Evolutionary conservation across 192 early-diverging fungal species (phyloP).

Genomic region (Podila minutissima): DNA sequence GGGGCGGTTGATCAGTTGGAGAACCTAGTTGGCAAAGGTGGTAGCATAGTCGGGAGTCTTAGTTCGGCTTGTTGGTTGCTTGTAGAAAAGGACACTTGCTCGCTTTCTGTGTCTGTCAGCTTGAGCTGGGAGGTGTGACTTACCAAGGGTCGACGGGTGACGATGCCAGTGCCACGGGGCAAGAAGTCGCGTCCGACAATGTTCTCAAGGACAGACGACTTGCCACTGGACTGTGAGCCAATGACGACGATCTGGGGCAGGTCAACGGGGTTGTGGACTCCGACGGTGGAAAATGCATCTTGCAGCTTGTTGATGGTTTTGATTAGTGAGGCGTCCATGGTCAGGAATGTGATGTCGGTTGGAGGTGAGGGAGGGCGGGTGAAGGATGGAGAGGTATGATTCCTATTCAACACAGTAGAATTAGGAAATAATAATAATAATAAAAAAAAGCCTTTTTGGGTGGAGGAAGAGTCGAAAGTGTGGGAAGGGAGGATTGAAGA

Average conservation of each 20-base stretch:
- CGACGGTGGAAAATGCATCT: constrained; percentile 90
- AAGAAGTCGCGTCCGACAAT: constrained; percentile 99
- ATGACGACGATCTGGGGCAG: constrained; percentile 90
- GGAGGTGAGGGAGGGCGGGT: neutral
- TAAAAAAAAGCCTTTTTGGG: neutral
- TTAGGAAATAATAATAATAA: no score
- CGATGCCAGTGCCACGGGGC: constrained; percentile 96
- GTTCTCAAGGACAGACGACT: constrained; percentile 98
- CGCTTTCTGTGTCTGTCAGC: neutral
- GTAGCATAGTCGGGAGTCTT: neutral
- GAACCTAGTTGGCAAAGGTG: constrained; percentile 55
- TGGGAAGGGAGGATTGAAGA: neutral
- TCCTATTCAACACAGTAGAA: neutral
- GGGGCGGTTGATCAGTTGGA: constrained; percentile 97
- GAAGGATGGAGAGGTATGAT: neutral
- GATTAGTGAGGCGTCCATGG: constrained; percentile 64
- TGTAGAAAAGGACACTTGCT: neutral
- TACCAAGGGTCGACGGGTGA: constrained; percentile 95
- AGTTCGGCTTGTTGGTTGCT: neutral
- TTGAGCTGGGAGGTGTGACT: neutral
- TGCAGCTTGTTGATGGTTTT: constrained; percentile 85
- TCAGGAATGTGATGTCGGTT: neutral
- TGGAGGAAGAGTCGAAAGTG: neutral
- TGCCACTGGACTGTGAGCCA: constrained; percentile 90
- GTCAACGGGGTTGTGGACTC: constrained; percentile 91